These are phyloP conservation scores for Solanum chilense DNA, from an alignment of 257 asterid species.

Conservation along the genomic window DNA sequence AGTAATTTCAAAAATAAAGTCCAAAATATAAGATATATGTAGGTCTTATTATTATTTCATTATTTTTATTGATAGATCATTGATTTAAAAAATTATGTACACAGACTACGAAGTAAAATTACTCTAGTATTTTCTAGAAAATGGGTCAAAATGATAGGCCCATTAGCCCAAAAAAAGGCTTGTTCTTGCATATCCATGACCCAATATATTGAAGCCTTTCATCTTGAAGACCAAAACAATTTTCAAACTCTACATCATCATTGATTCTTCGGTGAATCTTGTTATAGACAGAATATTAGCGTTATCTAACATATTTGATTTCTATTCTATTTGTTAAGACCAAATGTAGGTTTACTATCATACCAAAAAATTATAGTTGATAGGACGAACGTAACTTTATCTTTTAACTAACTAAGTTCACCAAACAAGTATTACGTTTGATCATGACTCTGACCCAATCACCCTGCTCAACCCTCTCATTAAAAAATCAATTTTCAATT, in stretches of 20 bases:
- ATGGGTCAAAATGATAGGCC: neutral
- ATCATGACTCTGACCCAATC: neutral
- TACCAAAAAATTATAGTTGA: too few species aligned
- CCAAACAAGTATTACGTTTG: neutral
- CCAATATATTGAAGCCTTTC: too few species aligned
- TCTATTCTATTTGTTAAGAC: too few species aligned
- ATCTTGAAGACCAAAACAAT: too few species aligned
- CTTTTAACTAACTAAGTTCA: neutral
- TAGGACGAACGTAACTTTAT: neutral
- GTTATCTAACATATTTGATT: neutral
- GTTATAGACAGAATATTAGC: neutral
- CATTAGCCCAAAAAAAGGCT: too few species aligned
- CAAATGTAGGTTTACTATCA: neutral
- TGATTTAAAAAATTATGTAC: too few species aligned
- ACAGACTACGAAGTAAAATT: too few species aligned
- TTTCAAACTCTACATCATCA: neutral
- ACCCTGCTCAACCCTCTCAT: neutral
- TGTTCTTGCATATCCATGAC: too few species aligned
- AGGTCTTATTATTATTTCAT: too few species aligned
- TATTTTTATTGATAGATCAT: too few species aligned
- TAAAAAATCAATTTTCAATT: neutral
- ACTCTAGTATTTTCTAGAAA: neutral
- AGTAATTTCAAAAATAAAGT: too few species aligned
- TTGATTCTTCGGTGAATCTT: neutral
- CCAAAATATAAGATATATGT: too few species aligned